These are phyloP conservation scores for Diplodia sapinea DNA, from an alignment of 2,329 filamentous ascomycete species.

Conservation along the genomic window DNA sequence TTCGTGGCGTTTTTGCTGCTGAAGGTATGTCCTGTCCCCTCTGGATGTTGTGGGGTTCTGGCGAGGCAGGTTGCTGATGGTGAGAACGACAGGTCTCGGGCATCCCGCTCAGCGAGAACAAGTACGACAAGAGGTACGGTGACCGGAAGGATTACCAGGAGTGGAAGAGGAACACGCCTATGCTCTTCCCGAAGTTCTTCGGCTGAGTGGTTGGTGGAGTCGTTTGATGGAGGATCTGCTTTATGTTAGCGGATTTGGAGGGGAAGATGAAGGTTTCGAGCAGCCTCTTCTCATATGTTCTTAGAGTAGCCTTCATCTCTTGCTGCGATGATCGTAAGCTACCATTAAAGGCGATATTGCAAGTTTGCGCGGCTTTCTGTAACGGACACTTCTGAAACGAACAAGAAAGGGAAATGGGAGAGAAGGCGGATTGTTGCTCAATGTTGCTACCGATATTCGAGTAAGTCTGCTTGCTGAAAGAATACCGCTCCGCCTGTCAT, in stretches of 20 bases:
- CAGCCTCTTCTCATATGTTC: not conserved
- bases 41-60: not conserved
- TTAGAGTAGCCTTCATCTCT: not conserved
- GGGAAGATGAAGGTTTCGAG: not conserved
- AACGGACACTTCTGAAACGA: no score
- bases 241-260: not conserved
- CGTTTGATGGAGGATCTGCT: not conserved
- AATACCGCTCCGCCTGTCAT: not conserved
- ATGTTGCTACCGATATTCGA: not conserved
- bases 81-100: constrained; percentile 51
- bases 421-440: not conserved
- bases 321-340: no score
- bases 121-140: constrained; percentile 70
- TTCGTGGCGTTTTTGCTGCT: constrained; percentile 69
- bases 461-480: not conserved
- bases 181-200: constrained; percentile 67
- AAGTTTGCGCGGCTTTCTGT: not conserved
- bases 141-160: constrained; percentile 68
- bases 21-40: constrained; percentile 56
- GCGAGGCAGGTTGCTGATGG: constrained; percentile 8
- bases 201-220: not conserved
- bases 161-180: constrained; percentile 71
- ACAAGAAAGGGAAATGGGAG: not conserved
- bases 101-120: constrained; percentile 69
- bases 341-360: no score